These are phyloP conservation scores for Aspergillus calidoustus DNA, from an alignment of 2,329 filamentous ascomycete genomes.

Conservation along the genomic window DNA sequence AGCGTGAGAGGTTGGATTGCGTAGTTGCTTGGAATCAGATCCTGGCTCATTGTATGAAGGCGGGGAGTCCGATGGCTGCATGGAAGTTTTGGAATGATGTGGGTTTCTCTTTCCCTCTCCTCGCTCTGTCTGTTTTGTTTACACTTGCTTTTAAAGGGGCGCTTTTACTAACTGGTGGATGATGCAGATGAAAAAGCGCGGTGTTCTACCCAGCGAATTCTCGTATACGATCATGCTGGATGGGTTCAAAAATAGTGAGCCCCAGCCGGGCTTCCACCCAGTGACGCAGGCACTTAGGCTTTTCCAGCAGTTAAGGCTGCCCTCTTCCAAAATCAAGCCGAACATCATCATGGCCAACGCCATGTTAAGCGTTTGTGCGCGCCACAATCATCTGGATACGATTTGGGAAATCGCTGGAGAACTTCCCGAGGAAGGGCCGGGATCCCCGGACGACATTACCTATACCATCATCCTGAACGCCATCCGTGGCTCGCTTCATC, in stretches of 20 bases:
- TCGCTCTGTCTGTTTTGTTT: neutral
- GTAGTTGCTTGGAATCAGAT: constrained; percentile 87
- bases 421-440: constrained; percentile 66
- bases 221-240: constrained; percentile 85
- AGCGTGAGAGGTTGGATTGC: constrained; percentile 66
- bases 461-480: constrained; percentile 85
- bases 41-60: constrained; percentile 70
- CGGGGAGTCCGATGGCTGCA: constrained; percentile 65
- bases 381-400: constrained; percentile 75
- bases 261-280: constrained; percentile 57
- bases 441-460: constrained; percentile 71
- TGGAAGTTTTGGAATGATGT: constrained; percentile 90
- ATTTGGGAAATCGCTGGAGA: constrained; percentile 78
- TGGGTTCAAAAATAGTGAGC: constrained; percentile 68
- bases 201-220: constrained; percentile 75
- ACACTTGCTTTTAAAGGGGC: neutral
- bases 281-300: constrained; percentile 72
- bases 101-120: constrained; percentile 28
- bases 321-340: constrained; percentile 67
- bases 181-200: constrained; percentile 88
- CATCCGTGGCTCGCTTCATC: constrained; percentile 58
- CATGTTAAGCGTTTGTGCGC: constrained; percentile 78
- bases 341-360: constrained; percentile 87
- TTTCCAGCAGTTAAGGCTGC: constrained; percentile 74
- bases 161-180: constrained; percentile 14